Evolutionary conservation across 1,139 yeast species (phyloP).

Genomic region (Blastobotrys ciferrii): DNA sequence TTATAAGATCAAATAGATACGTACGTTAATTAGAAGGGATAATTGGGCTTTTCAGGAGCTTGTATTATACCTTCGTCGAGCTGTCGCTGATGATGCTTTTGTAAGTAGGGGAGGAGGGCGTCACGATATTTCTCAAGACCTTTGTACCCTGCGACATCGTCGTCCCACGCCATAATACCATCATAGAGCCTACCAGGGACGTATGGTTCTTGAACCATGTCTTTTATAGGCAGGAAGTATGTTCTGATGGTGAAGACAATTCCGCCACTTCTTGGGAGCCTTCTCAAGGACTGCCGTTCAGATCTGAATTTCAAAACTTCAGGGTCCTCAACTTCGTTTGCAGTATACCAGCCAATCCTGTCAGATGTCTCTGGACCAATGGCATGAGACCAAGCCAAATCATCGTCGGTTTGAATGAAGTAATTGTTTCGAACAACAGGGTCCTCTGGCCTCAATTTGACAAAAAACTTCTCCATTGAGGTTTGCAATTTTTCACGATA

Average conservation of each 20-base stretch:
- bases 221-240: constrained; percentile 38
- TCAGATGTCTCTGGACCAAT: constrained; percentile 49
- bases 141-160: constrained; percentile 14
- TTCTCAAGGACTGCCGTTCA: constrained; percentile 61
- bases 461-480: constrained; percentile 66
- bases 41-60: constrained; percentile 11
- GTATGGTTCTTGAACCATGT: constrained; percentile 13
- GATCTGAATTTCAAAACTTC: constrained; percentile 42
- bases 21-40: constrained; percentile 8
- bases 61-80: constrained; percentile 11
- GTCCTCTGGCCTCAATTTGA: constrained; percentile 50
- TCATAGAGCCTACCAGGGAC: constrained; percentile 14
- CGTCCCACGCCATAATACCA: constrained; percentile 14
- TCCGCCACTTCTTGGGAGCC: constrained; percentile 55
- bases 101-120: constrained; percentile 12
- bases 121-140: constrained; percentile 15
- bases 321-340: constrained; percentile 3
- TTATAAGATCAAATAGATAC: too few species aligned
- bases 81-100: constrained; percentile 14
- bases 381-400: constrained; percentile 58
- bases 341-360: constrained; percentile 15
- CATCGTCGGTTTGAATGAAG: constrained; percentile 61
- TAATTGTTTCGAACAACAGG: constrained; percentile 67
- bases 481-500: constrained; percentile 51
- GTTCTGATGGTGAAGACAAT: constrained; percentile 63